Evolutionary conservation across 257 asterid genomes (phyloP), one percentile per base, ranked within the genome.

Genomic region (Hygrophila difformis): DNA sequence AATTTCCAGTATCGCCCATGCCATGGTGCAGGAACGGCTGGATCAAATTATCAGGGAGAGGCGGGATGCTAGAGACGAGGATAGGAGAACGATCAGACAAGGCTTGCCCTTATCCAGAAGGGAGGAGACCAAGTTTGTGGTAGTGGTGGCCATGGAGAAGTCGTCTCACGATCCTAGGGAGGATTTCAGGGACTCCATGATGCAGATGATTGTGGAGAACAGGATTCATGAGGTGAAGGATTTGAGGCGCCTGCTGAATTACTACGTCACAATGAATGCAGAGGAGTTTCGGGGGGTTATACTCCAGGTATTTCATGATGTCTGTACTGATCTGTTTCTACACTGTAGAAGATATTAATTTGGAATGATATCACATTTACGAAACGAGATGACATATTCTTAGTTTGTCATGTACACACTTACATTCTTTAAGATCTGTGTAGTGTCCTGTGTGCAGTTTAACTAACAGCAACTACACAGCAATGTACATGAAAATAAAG

Each of bases 11-110:
- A 61, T 87, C 8, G 72, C 93, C 14, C 93, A 86, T 35, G 94
- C 96, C 18, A 76, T 82, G 92, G 93, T 86, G 38, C 96, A 86
- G 48, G 93, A 86, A 46, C 74, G 78, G 76, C 48, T 86, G 44
- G 94, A 79, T 41, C 80, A 61, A 62, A 76, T 86, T 79, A 86
- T 86, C 28, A 72, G 67, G 38, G 92, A 67, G 24, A 69, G 80
- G 22, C 65, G 58, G 56, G 79, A 68, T 35, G 68, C 59, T 1
- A 53, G 61, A 31, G 39, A 39, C 9, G 55, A 47, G 13, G 56
- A 50, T 22, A 56, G 49, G 48, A n/a, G n/a, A n/a, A n/a, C n/a
- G n/a, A n/a, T n/a, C n/a, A n/a, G 38, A 18, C 15, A 56, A 72
- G 34, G 47, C n/a, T n/a, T n/a, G n/a, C n/a, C 58, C 40, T 36